phyloP scores from a whole-genome alignment of 257 asterid genomes.

The Primulina tabacum region DNA sequence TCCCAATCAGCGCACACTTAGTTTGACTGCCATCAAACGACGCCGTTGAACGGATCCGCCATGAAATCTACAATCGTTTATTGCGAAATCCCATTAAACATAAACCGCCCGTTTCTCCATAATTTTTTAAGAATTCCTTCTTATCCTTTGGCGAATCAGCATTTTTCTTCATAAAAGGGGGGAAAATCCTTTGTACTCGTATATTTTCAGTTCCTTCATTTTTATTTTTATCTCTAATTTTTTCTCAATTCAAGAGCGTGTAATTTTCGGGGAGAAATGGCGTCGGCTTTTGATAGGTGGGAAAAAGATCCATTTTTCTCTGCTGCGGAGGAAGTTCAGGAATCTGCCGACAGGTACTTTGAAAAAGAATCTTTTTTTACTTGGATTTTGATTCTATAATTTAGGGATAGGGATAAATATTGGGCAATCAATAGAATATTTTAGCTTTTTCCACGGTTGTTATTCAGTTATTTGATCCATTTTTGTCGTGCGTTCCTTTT shows the following conservation, averaged over 20 bases:
- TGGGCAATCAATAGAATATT: background rate
- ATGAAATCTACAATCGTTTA: too few species aligned
- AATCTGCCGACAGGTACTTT: slow-evolving; percentile 81
- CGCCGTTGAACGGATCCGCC: background rate
- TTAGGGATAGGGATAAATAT: slow-evolving; percentile 9
- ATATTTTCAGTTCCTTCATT: slow-evolving; percentile 24
- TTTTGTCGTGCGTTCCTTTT: background rate
- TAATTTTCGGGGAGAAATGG: slow-evolving; percentile 35
- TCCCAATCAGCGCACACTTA: background rate
- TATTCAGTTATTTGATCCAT: background rate
- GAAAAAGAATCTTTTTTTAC: background rate
- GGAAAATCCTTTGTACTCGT: background rate
- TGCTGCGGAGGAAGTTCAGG: slow-evolving; percentile 97
- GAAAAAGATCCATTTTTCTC: slow-evolving; percentile 90
- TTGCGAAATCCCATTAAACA: background rate
- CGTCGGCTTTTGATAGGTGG: slow-evolving; percentile 82
- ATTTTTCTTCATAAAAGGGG: background rate
- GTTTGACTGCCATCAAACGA: background rate
- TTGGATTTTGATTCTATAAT: background rate
- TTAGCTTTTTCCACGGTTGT: background rate
- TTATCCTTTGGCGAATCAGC: background rate
- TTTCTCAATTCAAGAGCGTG: slow-evolving; percentile 19
- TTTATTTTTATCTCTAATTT: slow-evolving; percentile 19
- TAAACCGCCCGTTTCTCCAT: background rate
- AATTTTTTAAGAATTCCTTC: background rate